Percentiles rank a stretch among this genome's conserved stretches.
Evolutionary conservation across 2,329 filamentous ascomycete genomes (phyloP).

Genomic region (Phyllosticta citriasiana): DNA sequence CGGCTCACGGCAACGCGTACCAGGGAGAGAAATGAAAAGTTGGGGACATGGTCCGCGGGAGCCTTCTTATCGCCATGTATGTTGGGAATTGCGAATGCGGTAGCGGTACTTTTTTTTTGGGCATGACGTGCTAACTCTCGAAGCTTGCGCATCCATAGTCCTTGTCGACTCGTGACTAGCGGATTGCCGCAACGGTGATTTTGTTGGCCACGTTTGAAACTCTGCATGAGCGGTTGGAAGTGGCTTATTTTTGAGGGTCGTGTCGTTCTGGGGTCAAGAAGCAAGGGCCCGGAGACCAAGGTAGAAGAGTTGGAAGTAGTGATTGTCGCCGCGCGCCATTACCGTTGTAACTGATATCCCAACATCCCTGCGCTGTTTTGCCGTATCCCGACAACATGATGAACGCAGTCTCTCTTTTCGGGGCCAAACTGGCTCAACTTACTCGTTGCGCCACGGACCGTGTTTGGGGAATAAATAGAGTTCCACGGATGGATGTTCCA

Average conservation of each 20-base stretch:
- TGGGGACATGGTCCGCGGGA: background rate
- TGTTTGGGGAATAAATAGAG: background rate
- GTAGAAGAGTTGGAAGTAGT: background rate
- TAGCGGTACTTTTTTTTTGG: background rate
- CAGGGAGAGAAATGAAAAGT: background rate
- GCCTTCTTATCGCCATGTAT: background rate
- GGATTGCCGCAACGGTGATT: background rate
- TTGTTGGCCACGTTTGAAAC: background rate
- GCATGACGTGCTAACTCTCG: background rate
- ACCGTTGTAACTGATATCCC: background rate
- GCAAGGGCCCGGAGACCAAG: background rate
- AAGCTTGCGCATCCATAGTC: background rate
- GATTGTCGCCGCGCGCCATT: background rate
- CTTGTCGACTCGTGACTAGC: background rate
- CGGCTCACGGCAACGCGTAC: background rate
- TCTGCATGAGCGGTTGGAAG: background rate
- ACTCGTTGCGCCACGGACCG: background rate
- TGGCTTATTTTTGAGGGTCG: background rate
- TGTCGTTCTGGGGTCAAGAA: background rate
- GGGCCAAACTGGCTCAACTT: background rate
- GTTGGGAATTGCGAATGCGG: background rate
- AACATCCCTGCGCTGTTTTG: background rate
- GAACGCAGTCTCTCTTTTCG: background rate
- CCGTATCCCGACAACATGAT: background rate
- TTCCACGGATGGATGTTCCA: background rate